Evolutionary conservation across 1,284 basidiomycete genomes (phyloP).

Genomic region (Rhizoctonia solani): DNA sequence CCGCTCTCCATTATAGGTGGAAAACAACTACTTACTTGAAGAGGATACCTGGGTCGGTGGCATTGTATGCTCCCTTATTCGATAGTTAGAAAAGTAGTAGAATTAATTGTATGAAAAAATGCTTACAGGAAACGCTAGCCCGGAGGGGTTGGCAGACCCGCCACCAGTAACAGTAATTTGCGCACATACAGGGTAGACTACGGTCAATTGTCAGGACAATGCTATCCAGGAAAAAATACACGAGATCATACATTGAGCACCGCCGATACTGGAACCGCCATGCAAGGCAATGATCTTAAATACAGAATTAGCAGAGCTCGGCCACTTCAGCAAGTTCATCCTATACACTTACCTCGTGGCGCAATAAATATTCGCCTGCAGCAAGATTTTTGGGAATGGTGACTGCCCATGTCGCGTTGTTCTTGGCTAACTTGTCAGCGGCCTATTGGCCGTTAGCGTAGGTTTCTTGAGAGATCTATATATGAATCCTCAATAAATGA

Average conservation of each 20-base stretch:
- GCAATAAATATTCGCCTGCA: constrained; percentile 21
- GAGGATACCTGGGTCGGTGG: constrained; percentile 21
- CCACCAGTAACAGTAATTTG: constrained; percentile 34
- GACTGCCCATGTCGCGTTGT: constrained; percentile 29
- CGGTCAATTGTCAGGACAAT: neutral
- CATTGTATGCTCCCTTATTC: constrained; percentile 25
- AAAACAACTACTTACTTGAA: constrained; percentile 5
- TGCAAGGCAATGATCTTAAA: constrained; percentile 29
- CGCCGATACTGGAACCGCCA: constrained; percentile 18
- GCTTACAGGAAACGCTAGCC: constrained; percentile 28
- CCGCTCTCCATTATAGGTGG: neutral
- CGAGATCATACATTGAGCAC: constrained; percentile 17
- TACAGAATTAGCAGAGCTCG: neutral
- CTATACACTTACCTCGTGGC: constrained; percentile 8
- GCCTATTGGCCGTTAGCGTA: constrained; percentile 32
- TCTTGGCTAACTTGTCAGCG: constrained; percentile 31
- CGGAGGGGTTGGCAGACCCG: constrained; percentile 26
- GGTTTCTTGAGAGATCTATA: constrained; percentile 32
- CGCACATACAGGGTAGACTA: constrained; percentile 34
- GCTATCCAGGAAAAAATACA: neutral
- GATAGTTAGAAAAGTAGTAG: neutral
- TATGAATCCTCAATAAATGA: neutral
- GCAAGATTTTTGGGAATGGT: constrained; percentile 32
- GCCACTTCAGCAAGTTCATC: neutral
- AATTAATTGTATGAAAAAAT: neutral